Evolutionary conservation across 257 asterid genomes (phyloP), one percentile per base, ranked within the genome.

Genomic region (Solanum lycopersicoides): DNA sequence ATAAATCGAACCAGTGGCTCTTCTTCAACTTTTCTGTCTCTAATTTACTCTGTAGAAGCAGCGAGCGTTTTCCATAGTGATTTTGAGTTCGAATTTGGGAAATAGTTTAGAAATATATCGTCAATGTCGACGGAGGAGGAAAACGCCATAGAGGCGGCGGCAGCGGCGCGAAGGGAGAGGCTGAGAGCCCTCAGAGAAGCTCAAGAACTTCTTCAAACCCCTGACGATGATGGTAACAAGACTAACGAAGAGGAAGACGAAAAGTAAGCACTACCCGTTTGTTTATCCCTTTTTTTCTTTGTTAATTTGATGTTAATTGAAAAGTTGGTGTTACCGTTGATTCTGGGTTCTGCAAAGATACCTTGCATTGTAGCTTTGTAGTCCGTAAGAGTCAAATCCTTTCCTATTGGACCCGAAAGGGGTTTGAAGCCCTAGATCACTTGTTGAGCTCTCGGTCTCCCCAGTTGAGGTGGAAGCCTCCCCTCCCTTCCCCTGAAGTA

Each of bases 161-260:
- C 96, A 35, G 94, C 90, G 10, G 94, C 93, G 23, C 95, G 99
- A 65, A 91, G 96, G 66, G 98, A 97, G 93, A 89, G 98, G 90
- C 92, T 97, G 59, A 89, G 88, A 90, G 96, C 99, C 32, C 96
- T 97, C 34, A 94, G 94, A 91, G 92, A 93, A 35, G 98, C 99
- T 87, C 98, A 94, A 87, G 93, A 95, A 86, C 98, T 95, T 90
- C 95, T 92, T 92, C 88, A 88, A 88, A 92, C 96, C 82, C 97
- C 99, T 37, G 99, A 97, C 25, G 93, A 94, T 16, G 89, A 90
- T 77, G 86, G 30, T 41, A 86, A 84, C 32, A 42, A 11, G 34
- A 6, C 74, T 47, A 28, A 59, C 20, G 75, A 63, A 14, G 87
- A 90, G 9, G 91, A 79, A 12, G 85, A 86, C 21, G 88, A 84